phyloP scores from a whole-genome alignment of 2,329 filamentous ascomycete genomes.

The Colletotrichum paranaense region DNA sequence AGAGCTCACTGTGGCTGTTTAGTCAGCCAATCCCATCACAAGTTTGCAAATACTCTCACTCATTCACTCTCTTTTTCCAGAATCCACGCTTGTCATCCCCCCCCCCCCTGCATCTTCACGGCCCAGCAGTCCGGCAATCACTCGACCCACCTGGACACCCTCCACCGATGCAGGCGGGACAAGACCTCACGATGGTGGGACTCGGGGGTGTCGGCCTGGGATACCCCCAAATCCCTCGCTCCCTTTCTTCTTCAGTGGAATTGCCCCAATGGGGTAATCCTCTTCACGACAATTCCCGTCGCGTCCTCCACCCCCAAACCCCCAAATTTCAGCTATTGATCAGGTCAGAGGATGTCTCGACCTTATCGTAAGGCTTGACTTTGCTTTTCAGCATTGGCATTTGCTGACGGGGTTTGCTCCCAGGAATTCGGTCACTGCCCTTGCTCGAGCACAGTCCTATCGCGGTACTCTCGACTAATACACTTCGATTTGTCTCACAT shows the following conservation, averaged over 20 bases:
- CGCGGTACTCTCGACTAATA: too few relatives aligned
- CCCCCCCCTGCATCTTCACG: slow-evolving; percentile 21
- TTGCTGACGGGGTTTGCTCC: not conserved
- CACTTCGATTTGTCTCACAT: not conserved
- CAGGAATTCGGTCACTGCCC: not conserved
- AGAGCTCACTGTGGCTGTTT: slow-evolving; percentile 28
- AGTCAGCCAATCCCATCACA: slow-evolving; percentile 8
- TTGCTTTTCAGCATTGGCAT: not conserved
- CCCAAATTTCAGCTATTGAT: not conserved
- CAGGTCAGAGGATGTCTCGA: slow-evolving; percentile 1
- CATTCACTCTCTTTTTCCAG: not conserved
- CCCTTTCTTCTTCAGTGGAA: slow-evolving; percentile 15
- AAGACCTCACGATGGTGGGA: slow-evolving; percentile 27
- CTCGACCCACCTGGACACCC: slow-evolving; percentile 11
- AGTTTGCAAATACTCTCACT: not conserved
- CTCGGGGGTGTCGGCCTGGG: slow-evolving; percentile 1
- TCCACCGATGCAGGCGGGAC: slow-evolving; percentile 31
- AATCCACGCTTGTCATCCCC: not conserved
- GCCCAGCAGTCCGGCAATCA: slow-evolving; percentile 34
- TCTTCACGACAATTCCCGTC: slow-evolving; percentile 24
- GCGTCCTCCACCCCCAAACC: slow-evolving; percentile 1
- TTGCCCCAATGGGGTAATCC: slow-evolving; percentile 28
- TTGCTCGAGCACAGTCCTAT: too few relatives aligned
- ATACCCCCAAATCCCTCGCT: slow-evolving; percentile 5
- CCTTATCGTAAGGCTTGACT: slow-evolving; percentile 17